These are phyloP conservation scores for Salvia hispanica DNA, from an alignment of 257 asterid genomes.

Conservation along the genomic window DNA sequence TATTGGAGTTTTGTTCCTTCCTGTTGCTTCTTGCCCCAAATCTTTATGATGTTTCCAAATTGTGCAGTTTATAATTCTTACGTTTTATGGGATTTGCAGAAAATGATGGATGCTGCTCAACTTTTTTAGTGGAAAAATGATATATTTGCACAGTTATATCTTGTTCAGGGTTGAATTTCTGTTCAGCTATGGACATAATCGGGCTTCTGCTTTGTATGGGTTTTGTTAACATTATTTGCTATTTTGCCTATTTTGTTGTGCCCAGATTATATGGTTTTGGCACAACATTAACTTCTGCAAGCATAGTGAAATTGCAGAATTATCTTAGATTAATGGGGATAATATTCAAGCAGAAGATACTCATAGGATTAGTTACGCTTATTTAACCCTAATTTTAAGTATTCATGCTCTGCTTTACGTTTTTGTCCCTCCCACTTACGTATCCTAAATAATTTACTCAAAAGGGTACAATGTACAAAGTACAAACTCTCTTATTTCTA, in stretches of 20 bases:
- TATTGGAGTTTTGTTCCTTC: conserved; percentile 1
- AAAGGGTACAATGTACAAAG: no score
- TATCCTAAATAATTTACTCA: no score
- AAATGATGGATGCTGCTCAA: background rate
- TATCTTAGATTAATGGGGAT: conserved; percentile 98
- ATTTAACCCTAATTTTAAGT: no score
- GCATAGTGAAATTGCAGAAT: conserved; percentile 90
- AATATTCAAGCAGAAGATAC: conserved; percentile 95
- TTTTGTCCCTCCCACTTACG: no score
- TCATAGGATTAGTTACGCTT: conserved; percentile 74
- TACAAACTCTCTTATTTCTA: no score
- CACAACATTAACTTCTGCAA: conserved; percentile 86
- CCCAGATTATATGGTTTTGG: conserved; percentile 56
- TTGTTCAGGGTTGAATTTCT: no score
- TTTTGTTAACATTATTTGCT: background rate
- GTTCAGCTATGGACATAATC: no score
- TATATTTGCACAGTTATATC: no score
- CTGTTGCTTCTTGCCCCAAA: conserved; percentile 9
- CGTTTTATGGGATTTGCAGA: conserved; percentile 4
- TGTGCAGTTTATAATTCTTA: conserved; percentile 13
- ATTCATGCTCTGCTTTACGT: no score
- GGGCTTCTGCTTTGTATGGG: conserved; percentile 14
- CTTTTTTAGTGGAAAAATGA: no score
- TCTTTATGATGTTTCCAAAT: background rate
- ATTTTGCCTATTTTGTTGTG: background rate